Evolutionary conservation across 2,329 filamentous ascomycete genomes (phyloP).

Genomic region (Monosporascus ibericus): DNA sequence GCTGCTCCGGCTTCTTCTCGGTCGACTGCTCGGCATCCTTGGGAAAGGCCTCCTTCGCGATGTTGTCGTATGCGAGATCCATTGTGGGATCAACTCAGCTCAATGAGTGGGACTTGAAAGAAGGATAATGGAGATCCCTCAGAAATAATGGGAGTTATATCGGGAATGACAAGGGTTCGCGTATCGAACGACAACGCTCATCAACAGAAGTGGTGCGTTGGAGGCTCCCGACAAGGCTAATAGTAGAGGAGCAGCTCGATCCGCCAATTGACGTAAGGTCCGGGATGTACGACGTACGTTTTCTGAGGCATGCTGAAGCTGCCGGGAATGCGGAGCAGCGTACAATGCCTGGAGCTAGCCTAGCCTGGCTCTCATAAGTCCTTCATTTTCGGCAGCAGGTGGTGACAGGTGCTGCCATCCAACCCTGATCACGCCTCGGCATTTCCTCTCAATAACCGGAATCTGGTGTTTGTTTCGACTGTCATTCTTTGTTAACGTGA

Average conservation of each 20-base stretch:
- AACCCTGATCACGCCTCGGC: neutral
- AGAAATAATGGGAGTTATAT: no score
- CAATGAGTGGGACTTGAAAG: neutral
- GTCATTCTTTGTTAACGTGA: neutral
- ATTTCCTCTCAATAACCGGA: neutral
- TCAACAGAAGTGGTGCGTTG: neutral
- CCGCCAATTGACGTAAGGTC: neutral
- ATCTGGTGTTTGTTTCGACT: no score
- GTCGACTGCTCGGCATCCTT: slow-evolving; percentile 49
- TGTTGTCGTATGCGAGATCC: slow-evolving; percentile 97
- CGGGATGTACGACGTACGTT: neutral
- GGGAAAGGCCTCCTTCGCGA: slow-evolving; percentile 73
- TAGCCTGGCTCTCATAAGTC: no score
- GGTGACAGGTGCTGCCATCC: no score
- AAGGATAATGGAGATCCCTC: no score
- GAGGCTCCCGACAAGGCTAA: neutral
- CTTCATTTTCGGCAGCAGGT: no score
- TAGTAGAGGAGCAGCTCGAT: neutral
- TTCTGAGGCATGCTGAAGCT: neutral
- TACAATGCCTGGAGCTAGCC: no score
- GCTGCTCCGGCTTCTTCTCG: slow-evolving; percentile 35
- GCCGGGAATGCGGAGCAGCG: neutral
- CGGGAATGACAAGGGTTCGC: neutral
- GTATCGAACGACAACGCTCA: neutral
- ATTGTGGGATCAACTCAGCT: slow-evolving; percentile 41